Conservation (phyloP, 2,329 filamentous ascomycete species). For the Daldinia sp. region DNA sequence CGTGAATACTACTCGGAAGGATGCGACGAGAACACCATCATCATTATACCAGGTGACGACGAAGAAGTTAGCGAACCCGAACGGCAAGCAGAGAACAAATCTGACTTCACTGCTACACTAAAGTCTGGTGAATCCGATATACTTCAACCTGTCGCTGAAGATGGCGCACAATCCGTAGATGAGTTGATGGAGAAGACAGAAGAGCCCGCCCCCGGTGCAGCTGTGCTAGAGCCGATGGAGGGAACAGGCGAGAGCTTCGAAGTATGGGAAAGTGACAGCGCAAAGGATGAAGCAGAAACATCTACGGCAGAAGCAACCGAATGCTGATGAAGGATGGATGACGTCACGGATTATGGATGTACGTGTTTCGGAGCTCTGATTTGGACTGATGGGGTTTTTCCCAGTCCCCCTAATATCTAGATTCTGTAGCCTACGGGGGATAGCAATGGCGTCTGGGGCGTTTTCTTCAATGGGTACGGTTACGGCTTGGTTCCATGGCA, state of each 20-base stretch:
- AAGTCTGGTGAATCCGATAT: slow-evolving; percentile 45
- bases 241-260: slow-evolving; percentile 69
- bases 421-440: slow-evolving; percentile 14
- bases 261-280: slow-evolving; percentile 75
- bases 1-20: slow-evolving; percentile 73
- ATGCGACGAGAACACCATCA: slow-evolving; percentile 68
- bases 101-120: slow-evolving; percentile 44
- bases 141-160: slow-evolving; percentile 41
- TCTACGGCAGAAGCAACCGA: slow-evolving; percentile 24
- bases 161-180: slow-evolving; percentile 45
- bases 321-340: slow-evolving; percentile 36
- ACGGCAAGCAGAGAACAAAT: slow-evolving; percentile 27
- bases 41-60: slow-evolving; percentile 70
- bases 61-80: slow-evolving; percentile 47
- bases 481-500: slow-evolving; percentile 2
- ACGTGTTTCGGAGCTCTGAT: slow-evolving; percentile 1
- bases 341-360: background rate
- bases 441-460: slow-evolving; percentile 9
- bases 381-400: slow-evolving; percentile 8
- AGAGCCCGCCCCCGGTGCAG: slow-evolving; percentile 53
- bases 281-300: slow-evolving; percentile 62
- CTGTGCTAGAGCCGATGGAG: slow-evolving; percentile 63
- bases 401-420: slow-evolving; percentile 29
- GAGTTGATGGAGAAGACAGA: slow-evolving; percentile 51
- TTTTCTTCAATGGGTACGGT: slow-evolving; percentile 15